A percentile compares a stretch with the other conserved stretches of the same genome.
Evolutionary conservation across 331 rosid species (phyloP).

Genomic region (Telfairia occidentalis): DNA sequence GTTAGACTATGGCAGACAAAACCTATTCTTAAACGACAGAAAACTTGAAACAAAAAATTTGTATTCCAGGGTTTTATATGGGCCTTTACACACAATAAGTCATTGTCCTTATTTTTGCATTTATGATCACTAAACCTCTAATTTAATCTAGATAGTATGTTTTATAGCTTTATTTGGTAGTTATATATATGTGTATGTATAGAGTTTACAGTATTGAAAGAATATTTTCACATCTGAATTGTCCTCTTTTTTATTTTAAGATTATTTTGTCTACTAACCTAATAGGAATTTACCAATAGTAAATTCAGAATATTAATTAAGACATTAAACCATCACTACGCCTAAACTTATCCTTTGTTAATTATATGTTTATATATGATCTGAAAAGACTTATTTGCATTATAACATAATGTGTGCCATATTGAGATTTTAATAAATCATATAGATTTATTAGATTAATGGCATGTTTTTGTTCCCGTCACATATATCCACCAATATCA

Average conservation of each 20-base stretch:
- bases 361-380: background rate
- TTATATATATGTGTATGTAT: background rate
- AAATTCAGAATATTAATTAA: background rate
- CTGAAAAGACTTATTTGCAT: background rate
- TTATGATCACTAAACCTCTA: background rate
- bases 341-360: background rate
- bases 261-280: background rate
- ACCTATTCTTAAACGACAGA: no score
- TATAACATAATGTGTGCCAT: constrained; percentile 1
- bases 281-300: background rate
- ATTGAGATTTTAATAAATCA: background rate
- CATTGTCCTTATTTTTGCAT: background rate
- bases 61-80: background rate
- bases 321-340: background rate
- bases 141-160: background rate
- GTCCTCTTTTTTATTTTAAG: background rate
- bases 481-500: background rate
- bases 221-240: background rate
- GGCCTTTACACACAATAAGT: background rate
- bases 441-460: background rate
- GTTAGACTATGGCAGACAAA: no score
- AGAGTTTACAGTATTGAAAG: background rate
- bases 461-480: background rate
- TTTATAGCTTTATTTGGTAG: background rate
- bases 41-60: background rate